phyloP scores from a whole-genome alignment of 352 stramenopile species.

The Phytophthora tentaculata region DNA sequence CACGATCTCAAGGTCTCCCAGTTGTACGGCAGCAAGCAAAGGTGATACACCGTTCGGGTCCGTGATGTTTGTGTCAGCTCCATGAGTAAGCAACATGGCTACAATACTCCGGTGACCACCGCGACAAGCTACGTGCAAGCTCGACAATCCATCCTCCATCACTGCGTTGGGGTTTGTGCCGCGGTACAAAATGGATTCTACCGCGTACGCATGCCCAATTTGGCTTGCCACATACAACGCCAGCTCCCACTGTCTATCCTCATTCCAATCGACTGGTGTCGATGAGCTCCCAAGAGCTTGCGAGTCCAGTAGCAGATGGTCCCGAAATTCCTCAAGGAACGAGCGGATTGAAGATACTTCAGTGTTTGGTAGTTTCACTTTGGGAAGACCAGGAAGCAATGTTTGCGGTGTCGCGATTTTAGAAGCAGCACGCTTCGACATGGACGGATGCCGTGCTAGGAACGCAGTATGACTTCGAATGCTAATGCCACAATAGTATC shows the following conservation, averaged over 20 bases:
- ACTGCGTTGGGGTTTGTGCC: slow-evolving; percentile 50
- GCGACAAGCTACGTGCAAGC: slow-evolving; percentile 56
- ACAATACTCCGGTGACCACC: slow-evolving; percentile 56
- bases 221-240: slow-evolving; percentile 59
- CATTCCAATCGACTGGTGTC: slow-evolving; percentile 21
- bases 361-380: slow-evolving; percentile 39
- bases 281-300: slow-evolving; percentile 28
- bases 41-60: slow-evolving; percentile 54
- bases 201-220: slow-evolving; percentile 52
- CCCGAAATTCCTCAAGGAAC: slow-evolving; percentile 57
- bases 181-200: slow-evolving; percentile 51
- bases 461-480: slow-evolving; percentile 29
- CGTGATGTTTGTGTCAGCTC: slow-evolving; percentile 48
- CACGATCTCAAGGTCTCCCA: slow-evolving; percentile 52
- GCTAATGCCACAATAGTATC: slow-evolving; percentile 25
- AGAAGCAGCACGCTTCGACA: slow-evolving; percentile 7
- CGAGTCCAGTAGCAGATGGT: slow-evolving; percentile 50
- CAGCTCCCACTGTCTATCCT: slow-evolving; percentile 56
- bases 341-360: slow-evolving; percentile 44
- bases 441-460: slow-evolving; percentile 28
- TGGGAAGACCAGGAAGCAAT: slow-evolving; percentile 41
- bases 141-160: slow-evolving; percentile 44
- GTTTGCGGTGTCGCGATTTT: slow-evolving; percentile 16
- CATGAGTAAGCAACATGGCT: slow-evolving; percentile 47
- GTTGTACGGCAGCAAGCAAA: slow-evolving; percentile 56